Conservation (phyloP, 1,139 yeast genomes). For the Kodamaea derodonti region DNA sequence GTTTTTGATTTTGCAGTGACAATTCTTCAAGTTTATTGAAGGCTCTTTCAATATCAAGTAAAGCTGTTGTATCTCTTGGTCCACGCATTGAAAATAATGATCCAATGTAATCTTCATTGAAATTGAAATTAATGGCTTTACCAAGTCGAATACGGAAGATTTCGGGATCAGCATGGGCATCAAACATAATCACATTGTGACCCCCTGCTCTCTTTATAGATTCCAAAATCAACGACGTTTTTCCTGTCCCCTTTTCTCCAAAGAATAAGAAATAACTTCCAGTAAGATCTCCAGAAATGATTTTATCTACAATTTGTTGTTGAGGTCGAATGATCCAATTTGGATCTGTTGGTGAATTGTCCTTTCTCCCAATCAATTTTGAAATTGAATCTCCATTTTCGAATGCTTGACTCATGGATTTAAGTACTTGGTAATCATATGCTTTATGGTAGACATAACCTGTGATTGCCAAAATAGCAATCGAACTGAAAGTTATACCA, state of each 20-base stretch:
- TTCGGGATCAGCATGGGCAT: constrained; percentile 86
- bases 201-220: constrained; percentile 67
- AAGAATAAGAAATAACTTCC: constrained; percentile 72
- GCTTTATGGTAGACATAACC: constrained; percentile 66
- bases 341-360: constrained; percentile 24
- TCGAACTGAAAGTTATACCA: constrained; percentile 71
- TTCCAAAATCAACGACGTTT: constrained; percentile 68
- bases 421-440: constrained; percentile 57
- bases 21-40: constrained; percentile 72
- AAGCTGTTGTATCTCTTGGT: constrained; percentile 81
- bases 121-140: constrained; percentile 68
- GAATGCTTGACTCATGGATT: constrained; percentile 66
- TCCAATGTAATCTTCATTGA: constrained; percentile 79
- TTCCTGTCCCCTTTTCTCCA: constrained; percentile 88
- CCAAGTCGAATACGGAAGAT: constrained; percentile 76
- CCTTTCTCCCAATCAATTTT: constrained; percentile 49
- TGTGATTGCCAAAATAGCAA: constrained; percentile 66
- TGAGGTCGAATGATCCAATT: constrained; percentile 71
- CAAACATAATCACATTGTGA: constrained; percentile 64
- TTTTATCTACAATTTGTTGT: constrained; percentile 61
- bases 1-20: constrained; percentile 38
- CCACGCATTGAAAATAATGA: constrained; percentile 79
- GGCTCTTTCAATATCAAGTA: constrained; percentile 79
- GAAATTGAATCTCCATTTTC: constrained; percentile 66
- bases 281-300: constrained; percentile 55